A percentile compares a stretch with the other conserved stretches of the same genome.
phyloP scores from a whole-genome alignment of 192 early-diverging fungal species.

The Helicostylum pulchrum region DNA sequence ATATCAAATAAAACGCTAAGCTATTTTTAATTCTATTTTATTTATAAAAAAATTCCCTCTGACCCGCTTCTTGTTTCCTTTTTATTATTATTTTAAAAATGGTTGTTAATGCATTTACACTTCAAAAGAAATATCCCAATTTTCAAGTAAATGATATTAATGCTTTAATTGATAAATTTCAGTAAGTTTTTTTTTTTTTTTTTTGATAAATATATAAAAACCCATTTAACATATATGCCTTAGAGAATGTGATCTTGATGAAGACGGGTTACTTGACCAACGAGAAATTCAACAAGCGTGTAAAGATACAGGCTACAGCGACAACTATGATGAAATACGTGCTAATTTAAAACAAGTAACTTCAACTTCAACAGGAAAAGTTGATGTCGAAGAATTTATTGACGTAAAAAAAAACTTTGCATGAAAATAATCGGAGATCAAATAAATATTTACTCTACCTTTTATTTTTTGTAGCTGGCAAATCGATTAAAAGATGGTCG shows the following conservation, averaged over 20 bases:
- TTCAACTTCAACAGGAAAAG: slow-evolving; percentile 62
- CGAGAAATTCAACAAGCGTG: slow-evolving; percentile 62
- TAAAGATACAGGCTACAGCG: slow-evolving; percentile 61
- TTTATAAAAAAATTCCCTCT: slow-evolving; percentile 4
- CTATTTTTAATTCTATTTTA: neutral
- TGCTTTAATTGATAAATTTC: slow-evolving; percentile 47
- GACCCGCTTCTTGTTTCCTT: neutral
- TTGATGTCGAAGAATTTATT: slow-evolving; percentile 78
- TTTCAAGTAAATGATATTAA: slow-evolving; percentile 51
- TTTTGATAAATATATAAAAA: neutral
- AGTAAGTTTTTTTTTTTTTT: slow-evolving; percentile 32
- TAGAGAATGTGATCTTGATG: slow-evolving; percentile 63
- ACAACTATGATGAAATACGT: slow-evolving; percentile 74
- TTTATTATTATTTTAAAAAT: slow-evolving; percentile 31
- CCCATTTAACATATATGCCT: slow-evolving; percentile 4
- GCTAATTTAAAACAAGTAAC: slow-evolving; percentile 64
- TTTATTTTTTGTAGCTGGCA: slow-evolving; percentile 36
- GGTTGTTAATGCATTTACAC: slow-evolving; percentile 48
- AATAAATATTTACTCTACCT: neutral
- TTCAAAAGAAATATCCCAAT: slow-evolving; percentile 49
- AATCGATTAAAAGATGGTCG: slow-evolving; percentile 50
- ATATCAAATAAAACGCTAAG: neutral
- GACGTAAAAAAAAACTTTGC: slow-evolving; percentile 48
- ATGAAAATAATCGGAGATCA: slow-evolving; percentile 1
- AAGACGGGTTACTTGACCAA: slow-evolving; percentile 66